Conservation (phyloP, 169 alveolate species). For the Plasmodium reichenowi region DNA sequence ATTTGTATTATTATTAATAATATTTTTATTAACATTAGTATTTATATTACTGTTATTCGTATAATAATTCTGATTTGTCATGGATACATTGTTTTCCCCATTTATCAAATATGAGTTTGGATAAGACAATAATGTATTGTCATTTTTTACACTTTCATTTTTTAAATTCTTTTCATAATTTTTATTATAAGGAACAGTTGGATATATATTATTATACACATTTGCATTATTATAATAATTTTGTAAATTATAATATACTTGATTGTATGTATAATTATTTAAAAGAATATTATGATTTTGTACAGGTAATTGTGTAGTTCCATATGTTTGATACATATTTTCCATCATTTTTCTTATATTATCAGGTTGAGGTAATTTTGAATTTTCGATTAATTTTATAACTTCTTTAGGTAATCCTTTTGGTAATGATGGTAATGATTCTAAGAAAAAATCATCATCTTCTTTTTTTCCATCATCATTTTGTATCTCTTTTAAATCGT, state of each 20-base stretch:
- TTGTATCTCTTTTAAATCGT: neutral
- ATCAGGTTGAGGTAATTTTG: neutral
- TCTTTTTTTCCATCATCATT: neutral
- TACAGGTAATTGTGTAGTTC: too few species aligned
- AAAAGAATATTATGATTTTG: neutral
- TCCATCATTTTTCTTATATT: neutral
- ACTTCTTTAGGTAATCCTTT: conserved; percentile 49
- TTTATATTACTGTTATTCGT: neutral
- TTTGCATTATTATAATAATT: neutral
- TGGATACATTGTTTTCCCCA: neutral
- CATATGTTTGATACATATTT: neutral
- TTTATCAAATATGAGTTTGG: neutral
- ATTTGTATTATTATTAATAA: conserved; percentile 5
- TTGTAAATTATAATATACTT: neutral
- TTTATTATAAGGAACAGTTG: neutral
- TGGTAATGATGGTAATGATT: conserved; percentile 66
- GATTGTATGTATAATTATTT: neutral
- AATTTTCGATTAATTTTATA: neutral
- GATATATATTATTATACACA: neutral
- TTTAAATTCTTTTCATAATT: neutral
- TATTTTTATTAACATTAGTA: neutral
- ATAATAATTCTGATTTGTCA: neutral
- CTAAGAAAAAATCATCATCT: conserved; percentile 45
- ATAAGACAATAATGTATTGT: neutral
- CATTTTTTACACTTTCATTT: neutral